Evolutionary conservation across 192 early-diverging fungal species (phyloP).

Genomic region (Jimgerdemannia flammicorona): DNA sequence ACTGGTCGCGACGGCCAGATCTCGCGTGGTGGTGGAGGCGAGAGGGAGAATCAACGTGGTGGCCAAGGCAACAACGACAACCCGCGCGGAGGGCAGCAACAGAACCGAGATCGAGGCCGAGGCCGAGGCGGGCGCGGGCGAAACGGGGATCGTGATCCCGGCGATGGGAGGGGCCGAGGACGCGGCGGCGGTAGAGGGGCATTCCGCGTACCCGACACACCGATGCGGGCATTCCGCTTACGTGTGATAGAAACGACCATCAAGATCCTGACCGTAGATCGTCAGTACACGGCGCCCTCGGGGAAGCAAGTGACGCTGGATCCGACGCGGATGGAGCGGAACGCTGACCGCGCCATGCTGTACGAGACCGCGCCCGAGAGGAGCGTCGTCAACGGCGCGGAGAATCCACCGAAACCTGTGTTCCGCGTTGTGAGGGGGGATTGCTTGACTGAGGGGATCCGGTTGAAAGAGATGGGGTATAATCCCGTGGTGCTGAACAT

Average conservation of each 20-base stretch:
- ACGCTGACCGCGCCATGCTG: background rate
- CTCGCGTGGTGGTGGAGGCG: too few relatives aligned
- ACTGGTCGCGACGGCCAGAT: too few relatives aligned
- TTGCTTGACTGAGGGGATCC: constrained; percentile 27
- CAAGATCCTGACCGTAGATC: background rate
- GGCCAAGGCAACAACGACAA: too few relatives aligned
- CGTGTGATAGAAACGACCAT: background rate
- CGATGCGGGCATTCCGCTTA: background rate
- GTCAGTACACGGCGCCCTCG: background rate
- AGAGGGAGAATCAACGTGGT: too few relatives aligned
- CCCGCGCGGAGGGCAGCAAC: too few relatives aligned
- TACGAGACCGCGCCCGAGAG: background rate
- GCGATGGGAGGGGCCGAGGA: too few relatives aligned
- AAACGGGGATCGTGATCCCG: too few relatives aligned
- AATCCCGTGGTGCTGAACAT: constrained; percentile 41
- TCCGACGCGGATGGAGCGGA: background rate
- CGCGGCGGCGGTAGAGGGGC: too few relatives aligned
- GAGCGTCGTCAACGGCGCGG: background rate
- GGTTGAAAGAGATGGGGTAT: constrained; percentile 30
- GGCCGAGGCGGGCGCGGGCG: too few relatives aligned
- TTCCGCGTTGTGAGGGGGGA: constrained; percentile 30
- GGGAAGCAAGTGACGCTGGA: background rate
- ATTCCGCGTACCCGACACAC: too few relatives aligned
- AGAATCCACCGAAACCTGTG: constrained; percentile 7
- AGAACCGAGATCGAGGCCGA: too few relatives aligned